Base-by-base conservation (phyloP, 1,139 yeast genomes). In the Candida frijolesensis region DNA sequence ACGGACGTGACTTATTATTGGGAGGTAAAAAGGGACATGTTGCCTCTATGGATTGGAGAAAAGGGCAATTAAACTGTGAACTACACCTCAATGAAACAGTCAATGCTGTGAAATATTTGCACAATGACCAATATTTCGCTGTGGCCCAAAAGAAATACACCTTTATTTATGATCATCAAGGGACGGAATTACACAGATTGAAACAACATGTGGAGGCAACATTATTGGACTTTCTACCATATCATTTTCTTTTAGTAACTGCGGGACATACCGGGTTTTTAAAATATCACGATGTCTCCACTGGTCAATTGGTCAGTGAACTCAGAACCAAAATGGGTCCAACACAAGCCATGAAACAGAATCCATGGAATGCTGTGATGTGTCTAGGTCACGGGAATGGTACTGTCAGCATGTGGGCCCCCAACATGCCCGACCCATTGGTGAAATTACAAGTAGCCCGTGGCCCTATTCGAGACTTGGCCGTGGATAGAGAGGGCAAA, bases 91-190 rank as follows among this genome's bases (percentile, higher is more conserved):
- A 87, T 60, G 99, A 95, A 68, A 90, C 98, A 0, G 89, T 91
- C 9, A 82, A 89, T 62, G 96, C 92, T 1, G 97, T 92, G 39
- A 88, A 91, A 61, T 91, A 87, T 71, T 75, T 95, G 56, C 97
- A 94, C 62, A 90, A 87, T 63, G 96, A 91, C 63, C 97, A 92
- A 68, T 91, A 79, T 67, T 92, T 89, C 71, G 99, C 99, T 0
- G 97, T 86, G 14, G 99, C 99, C 1, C 99, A 95, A 70, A 92
- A 91, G 70, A 92, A 91, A 67, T 89, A 94, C 67, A 89, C 96
- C 1, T 95, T 86, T 65, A 89, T 95, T 42, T 95, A 95, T 66
- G 97, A 94, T 67, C 85, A 87, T 58, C 83, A 85, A 55, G 99
- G 99, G 27, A 79, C 87, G 45, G 99, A 95, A 76, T 74, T 95